phyloP scores from a whole-genome alignment of 73 alveolate genomes.

The Tetrahymena thermophila region DNA sequence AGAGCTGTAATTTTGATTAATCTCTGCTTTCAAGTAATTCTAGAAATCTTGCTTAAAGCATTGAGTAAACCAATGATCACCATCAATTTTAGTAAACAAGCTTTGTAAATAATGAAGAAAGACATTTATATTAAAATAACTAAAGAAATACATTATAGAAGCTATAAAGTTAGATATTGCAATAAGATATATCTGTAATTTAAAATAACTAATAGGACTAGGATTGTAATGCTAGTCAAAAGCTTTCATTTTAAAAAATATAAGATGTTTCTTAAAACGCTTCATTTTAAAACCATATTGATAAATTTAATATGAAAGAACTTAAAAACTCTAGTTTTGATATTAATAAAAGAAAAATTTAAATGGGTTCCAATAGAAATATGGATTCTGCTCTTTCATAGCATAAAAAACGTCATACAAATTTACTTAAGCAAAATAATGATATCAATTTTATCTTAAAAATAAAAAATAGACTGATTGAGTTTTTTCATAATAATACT shows the following conservation, averaged over 20 bases:
- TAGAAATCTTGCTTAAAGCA: background rate
- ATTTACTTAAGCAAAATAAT: background rate
- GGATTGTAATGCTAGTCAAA: background rate
- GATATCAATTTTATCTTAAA: background rate
- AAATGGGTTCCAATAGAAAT: background rate
- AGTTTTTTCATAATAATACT: background rate
- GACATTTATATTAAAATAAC: background rate
- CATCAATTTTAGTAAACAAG: background rate
- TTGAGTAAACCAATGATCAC: background rate
- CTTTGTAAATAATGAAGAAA: background rate
- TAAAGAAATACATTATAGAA: too few species aligned
- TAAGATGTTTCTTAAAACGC: background rate
- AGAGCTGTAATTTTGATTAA: background rate
- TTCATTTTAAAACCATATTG: background rate
- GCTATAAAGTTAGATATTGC: too few species aligned
- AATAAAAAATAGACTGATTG: background rate
- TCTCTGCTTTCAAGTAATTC: background rate
- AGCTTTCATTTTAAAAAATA: background rate
- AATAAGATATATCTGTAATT: too few species aligned
- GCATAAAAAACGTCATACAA: background rate
- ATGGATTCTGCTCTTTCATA: background rate
- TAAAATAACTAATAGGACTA: too few species aligned
- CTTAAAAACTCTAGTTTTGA: background rate
- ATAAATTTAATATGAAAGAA: background rate
- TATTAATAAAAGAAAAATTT: too few species aligned